Conservation (phyloP, 2,329 filamentous ascomycete genomes). For the Cercospora brassicicola region DNA sequence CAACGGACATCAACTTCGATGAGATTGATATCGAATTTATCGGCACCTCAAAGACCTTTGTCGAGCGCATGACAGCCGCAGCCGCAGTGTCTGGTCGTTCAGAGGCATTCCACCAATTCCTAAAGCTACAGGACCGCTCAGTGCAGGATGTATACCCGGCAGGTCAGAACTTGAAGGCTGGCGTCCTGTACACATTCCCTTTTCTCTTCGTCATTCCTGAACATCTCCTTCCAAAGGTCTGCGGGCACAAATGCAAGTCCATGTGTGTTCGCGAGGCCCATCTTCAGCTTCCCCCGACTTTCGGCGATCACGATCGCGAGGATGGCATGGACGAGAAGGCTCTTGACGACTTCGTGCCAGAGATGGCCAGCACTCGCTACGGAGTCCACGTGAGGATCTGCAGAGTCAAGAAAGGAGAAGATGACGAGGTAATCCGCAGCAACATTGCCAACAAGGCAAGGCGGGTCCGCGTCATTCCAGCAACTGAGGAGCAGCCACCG, state of each 20-base stretch:
- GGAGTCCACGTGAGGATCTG: constrained; percentile 45
- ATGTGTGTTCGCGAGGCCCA: constrained; percentile 57
- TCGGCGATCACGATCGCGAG: constrained; percentile 36
- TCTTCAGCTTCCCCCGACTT: constrained; percentile 59
- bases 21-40: constrained; percentile 60
- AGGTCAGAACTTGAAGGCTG: constrained; percentile 56
- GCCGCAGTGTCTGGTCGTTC: constrained; percentile 56
- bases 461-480: constrained; percentile 62
- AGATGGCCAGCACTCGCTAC: constrained; percentile 63
- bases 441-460: constrained; percentile 54
- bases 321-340: constrained; percentile 50
- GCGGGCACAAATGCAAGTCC: constrained; percentile 55
- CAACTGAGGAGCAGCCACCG: constrained; percentile 60
- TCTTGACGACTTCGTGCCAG: constrained; percentile 62
- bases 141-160: constrained; percentile 51
- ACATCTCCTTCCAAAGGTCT: constrained; percentile 60
- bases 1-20: constrained; percentile 58
- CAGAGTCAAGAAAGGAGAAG: constrained; percentile 46
- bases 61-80: constrained; percentile 56
- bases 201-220: constrained; percentile 66
- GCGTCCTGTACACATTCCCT: constrained; percentile 58
- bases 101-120: constrained; percentile 60
- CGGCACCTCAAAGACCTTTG: constrained; percentile 53
- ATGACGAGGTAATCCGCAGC: constrained; percentile 41
- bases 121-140: constrained; percentile 56